A percentile compares a stretch with the other conserved stretches of the same genome.
These are phyloP conservation scores for Waltiozyma sp. DNA, from an alignment of 1,139 yeast species.

Conservation along the genomic window DNA sequence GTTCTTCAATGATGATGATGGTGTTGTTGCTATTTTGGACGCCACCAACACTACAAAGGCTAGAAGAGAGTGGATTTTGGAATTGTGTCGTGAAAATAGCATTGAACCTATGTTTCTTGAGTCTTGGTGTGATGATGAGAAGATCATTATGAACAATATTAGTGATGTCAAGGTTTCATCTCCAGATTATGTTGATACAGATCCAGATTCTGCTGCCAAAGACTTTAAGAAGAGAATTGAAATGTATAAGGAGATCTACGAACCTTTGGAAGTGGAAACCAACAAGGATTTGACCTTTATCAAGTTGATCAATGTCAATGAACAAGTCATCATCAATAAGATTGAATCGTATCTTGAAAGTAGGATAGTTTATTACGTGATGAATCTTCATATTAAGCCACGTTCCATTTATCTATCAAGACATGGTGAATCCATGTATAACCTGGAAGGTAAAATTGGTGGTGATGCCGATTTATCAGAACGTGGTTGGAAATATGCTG, in stretches of 20 bases:
- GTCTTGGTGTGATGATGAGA: conserved; percentile 80
- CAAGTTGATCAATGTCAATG: conserved; percentile 75
- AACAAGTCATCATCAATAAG: conserved; percentile 78
- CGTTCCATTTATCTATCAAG: conserved; percentile 87
- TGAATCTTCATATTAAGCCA: conserved; percentile 91
- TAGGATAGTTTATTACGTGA: conserved; percentile 87
- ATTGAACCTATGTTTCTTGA: conserved; percentile 90
- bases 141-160: conserved; percentile 67
- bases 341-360: conserved; percentile 86
- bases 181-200: conserved; percentile 72
- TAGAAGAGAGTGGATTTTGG: conserved; percentile 57
- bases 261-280: conserved; percentile 46
- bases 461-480: conserved; percentile 86
- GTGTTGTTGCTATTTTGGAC: conserved; percentile 86
- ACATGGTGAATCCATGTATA: conserved; percentile 91
- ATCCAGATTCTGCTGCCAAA: conserved; percentile 57
- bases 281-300: conserved; percentile 72
- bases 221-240: conserved; percentile 69
- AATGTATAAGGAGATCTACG: conserved; percentile 63
- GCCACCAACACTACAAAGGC: conserved; percentile 72
- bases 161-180: conserved; percentile 78
- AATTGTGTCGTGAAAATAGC: conserved; percentile 50
- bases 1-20: conserved; percentile 75
- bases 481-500: conserved; percentile 80
- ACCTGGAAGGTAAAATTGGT: conserved; percentile 89